These are phyloP conservation scores for Nannochloris sp. DNA, from an alignment of 139 green algal species.

Conservation along the genomic window DNA sequence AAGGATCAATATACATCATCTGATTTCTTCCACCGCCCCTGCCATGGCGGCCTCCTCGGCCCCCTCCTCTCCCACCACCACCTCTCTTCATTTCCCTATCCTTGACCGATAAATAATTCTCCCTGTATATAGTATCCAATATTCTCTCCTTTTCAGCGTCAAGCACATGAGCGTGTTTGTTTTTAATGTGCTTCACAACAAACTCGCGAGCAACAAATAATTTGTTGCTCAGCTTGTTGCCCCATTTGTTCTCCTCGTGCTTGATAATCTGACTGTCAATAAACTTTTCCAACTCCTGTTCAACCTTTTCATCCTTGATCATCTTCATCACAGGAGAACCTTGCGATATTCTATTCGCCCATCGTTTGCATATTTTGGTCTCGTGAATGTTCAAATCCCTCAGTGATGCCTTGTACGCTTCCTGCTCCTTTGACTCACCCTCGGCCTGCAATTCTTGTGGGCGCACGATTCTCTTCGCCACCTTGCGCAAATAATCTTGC, in stretches of 20 bases:
- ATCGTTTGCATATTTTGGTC: background rate
- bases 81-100: constrained; percentile 4
- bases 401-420: background rate
- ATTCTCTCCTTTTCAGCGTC: constrained; percentile 39
- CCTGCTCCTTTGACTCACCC: background rate
- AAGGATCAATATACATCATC: constrained; percentile 60
- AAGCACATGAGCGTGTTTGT: constrained; percentile 70
- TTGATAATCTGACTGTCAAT: constrained; percentile 62
- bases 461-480: constrained; percentile 12
- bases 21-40: constrained; percentile 22
- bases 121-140: constrained; percentile 28
- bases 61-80: background rate
- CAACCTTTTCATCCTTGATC: constrained; percentile 41
- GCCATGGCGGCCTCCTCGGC: constrained; percentile 2
- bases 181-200: constrained; percentile 83
- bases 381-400: background rate
- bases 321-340: constrained; percentile 51
- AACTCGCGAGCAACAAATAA: constrained; percentile 79
- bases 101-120: constrained; percentile 21
- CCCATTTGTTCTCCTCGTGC: constrained; percentile 77
- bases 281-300: constrained; percentile 48
- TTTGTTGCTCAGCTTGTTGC: constrained; percentile 61
- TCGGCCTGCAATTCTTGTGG: background rate
- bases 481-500: constrained; percentile 6
- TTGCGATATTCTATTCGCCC: constrained; percentile 1